Percentiles rank a stretch among this genome's conserved stretches.
phyloP scores from a whole-genome alignment of 192 early-diverging fungal genomes.

The Phycomyces nitens region DNA sequence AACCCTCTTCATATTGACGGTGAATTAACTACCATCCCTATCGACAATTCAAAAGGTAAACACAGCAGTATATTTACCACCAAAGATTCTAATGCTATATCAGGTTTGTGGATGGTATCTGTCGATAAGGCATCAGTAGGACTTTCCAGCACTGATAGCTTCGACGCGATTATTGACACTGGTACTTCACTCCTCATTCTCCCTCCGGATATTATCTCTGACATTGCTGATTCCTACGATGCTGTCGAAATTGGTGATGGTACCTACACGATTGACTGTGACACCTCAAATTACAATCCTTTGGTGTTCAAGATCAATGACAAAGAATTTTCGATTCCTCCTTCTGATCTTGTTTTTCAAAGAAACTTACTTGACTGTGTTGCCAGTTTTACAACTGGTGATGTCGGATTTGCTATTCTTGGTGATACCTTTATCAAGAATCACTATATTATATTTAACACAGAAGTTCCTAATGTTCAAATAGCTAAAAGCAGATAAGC shows the following conservation, averaged over 20 bases:
- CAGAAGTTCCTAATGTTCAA: conserved; percentile 29
- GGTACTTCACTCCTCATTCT: conserved; percentile 65
- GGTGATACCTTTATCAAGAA: conserved; percentile 50
- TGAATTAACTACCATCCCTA: conserved; percentile 40
- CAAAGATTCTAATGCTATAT: no score
- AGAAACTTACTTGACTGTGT: conserved; percentile 29
- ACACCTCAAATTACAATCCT: conserved; percentile 17
- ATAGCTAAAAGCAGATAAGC: conserved; percentile 22
- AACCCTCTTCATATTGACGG: conserved; percentile 32
- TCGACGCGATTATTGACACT: conserved; percentile 55
- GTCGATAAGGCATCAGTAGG: conserved; percentile 4
- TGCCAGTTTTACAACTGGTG: conserved; percentile 35
- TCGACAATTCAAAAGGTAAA: conserved; percentile 30
- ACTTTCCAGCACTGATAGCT: conserved; percentile 1
- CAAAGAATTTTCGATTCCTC: conserved; percentile 22
- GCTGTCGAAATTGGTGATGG: conserved; percentile 24
- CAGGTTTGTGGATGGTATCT: conserved; percentile 14
- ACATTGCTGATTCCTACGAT: conserved; percentile 12
- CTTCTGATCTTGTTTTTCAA: conserved; percentile 33
- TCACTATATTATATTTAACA: conserved; percentile 43
- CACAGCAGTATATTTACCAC: no score
- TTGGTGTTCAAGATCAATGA: conserved; percentile 39
- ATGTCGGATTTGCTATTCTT: conserved; percentile 37
- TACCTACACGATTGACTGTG: conserved; percentile 18
- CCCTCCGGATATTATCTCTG: conserved; percentile 11